phyloP scores from a whole-genome alignment of 2,329 filamentous ascomycete species.

The Capronia americana region DNA sequence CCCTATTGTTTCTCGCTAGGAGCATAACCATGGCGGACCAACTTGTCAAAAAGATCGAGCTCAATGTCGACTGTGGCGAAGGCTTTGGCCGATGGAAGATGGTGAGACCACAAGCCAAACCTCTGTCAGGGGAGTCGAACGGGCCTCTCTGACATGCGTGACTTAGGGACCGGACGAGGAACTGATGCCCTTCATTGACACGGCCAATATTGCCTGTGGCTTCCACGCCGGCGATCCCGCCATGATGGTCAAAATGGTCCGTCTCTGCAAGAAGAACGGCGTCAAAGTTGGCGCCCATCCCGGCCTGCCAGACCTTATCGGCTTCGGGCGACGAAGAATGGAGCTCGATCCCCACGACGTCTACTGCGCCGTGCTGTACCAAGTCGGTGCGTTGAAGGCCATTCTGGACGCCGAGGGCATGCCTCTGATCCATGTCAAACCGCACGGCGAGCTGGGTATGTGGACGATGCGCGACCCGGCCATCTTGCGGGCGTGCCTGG shows the following conservation, averaged over 20 bases:
- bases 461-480: slow-evolving; percentile 61
- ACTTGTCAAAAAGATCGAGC: not conserved
- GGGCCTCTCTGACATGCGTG: not conserved
- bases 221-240: slow-evolving; percentile 66
- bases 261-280: slow-evolving; percentile 61
- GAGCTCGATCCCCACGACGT: slow-evolving; percentile 62
- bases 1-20: not conserved
- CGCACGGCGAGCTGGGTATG: slow-evolving; percentile 62
- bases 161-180: slow-evolving; percentile 62
- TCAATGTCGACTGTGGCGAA: slow-evolving; percentile 51
- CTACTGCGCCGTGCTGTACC: slow-evolving; percentile 64
- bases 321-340: slow-evolving; percentile 68
- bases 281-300: slow-evolving; percentile 67
- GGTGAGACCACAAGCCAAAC: slow-evolving; percentile 42
- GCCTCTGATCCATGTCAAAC: slow-evolving; percentile 66
- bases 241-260: slow-evolving; percentile 67
- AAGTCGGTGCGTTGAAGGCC: slow-evolving; percentile 66
- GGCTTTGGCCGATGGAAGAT: slow-evolving; percentile 48
- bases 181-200: slow-evolving; percentile 64
- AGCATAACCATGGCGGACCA: not conserved
- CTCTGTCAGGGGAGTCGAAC: slow-evolving; percentile 20
- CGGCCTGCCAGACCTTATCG: slow-evolving; percentile 66
- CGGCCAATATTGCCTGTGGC: slow-evolving; percentile 67
- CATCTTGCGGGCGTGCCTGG: slow-evolving; percentile 58
- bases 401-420: slow-evolving; percentile 64